Evolutionary conservation across 208 protist genomes (phyloP), one percentile per base, ranked within the genome.

Genomic region (Wallacemonas sp.): DNA sequence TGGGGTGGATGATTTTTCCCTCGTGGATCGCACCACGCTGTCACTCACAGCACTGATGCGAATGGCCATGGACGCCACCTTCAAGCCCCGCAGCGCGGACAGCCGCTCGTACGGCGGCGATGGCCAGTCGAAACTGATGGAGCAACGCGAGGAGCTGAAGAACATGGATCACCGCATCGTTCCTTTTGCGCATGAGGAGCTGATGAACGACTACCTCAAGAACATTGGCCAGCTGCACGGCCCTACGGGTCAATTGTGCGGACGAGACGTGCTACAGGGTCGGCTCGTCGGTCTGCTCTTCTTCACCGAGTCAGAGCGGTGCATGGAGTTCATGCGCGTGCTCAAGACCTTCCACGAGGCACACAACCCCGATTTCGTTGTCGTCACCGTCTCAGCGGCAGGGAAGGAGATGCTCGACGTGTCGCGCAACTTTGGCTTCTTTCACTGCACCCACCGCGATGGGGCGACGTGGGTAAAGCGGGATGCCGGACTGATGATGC

Each of bases 301-400:
- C 70, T 95, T 92, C 71, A 86, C 82, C 3, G 85, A 91, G 55
- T 78, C 80, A 41, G 83, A 93, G 60, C 77, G 84, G 21, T 86
- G 76, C 26, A 58, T 80, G 14, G 51, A 58, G 38, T 95, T 95
- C 59, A 90, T 95, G 86, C 80, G 65, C 21, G 19, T 41, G 15
- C 70, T 95, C 19, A 60, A 83, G 38, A 15, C 4, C 0, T 84
- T 95, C 56, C 74, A 84, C 33, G 66, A 77, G 33, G 15, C 44
- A 41, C 83, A 92, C 67, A 70, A 61, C 36, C 80, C 80, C 2
- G 82, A 95, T 67, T 84, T 95, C 36, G 75, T 95, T 19, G 79
- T 91, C n/a, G 76, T 91, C 8, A 73, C 70, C 28, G 44, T 95
- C 11, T 95, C 86, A 8, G 24, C 92, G 17, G 83, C 44, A 2